Conservation (phyloP, 306 rosid species). For the Fagus crenata region DNA sequence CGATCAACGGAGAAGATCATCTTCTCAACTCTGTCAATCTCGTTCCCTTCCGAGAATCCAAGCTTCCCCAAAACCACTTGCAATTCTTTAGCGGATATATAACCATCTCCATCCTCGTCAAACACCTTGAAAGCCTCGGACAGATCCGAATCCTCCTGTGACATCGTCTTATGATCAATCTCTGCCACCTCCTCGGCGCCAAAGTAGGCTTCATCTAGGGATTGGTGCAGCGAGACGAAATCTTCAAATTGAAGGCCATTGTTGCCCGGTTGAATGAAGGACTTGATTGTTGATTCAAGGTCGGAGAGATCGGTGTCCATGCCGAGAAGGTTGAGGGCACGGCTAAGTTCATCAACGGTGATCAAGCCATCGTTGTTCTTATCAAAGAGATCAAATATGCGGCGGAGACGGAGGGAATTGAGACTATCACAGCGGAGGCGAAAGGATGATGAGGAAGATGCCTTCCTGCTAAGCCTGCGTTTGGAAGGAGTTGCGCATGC, state of each 20-base stretch:
- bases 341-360: constrained; percentile 52
- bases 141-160: constrained; percentile 57
- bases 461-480: constrained; percentile 14
- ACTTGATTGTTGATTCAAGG: constrained; percentile 38
- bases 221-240: constrained; percentile 55
- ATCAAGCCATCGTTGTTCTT: constrained; percentile 60
- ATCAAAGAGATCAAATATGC: constrained; percentile 75
- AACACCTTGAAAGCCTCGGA: constrained; percentile 90
- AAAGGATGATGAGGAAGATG: constrained; percentile 43
- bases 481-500: background rate
- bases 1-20: constrained; percentile 78
- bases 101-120: constrained; percentile 83
- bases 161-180: background rate
- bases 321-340: constrained; percentile 58
- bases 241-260: constrained; percentile 62
- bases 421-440: constrained; percentile 61
- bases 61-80: constrained; percentile 71
- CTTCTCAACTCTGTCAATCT: constrained; percentile 57
- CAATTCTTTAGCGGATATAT: constrained; percentile 70
- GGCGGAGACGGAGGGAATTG: constrained; percentile 62
- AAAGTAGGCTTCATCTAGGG: constrained; percentile 59
- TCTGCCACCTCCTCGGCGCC: background rate
- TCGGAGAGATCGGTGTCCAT: constrained; percentile 52
- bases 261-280: constrained; percentile 50
- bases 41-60: constrained; percentile 60